These are phyloP conservation scores for Aquanectria penicillioides DNA, from an alignment of 2,329 filamentous ascomycete genomes.

Conservation along the genomic window DNA sequence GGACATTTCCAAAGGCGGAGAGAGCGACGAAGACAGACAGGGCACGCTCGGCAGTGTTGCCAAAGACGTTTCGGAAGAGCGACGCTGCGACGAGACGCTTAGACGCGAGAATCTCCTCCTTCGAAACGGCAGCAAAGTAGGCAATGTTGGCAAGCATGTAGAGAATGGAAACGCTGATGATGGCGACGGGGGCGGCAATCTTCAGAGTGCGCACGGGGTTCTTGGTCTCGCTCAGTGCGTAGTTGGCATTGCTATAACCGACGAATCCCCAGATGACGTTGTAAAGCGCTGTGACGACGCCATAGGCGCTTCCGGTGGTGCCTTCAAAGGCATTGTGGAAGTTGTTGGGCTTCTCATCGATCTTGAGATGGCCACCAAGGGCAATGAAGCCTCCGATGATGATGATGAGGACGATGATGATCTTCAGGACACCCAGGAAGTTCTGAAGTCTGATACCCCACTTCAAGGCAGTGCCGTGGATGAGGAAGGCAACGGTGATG, in stretches of 20 bases:
- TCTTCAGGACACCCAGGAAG: slow-evolving; percentile 71
- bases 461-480: slow-evolving; percentile 71
- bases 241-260: slow-evolving; percentile 76
- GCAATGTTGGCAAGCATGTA: slow-evolving; percentile 76
- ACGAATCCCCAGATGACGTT: slow-evolving; percentile 78
- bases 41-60: slow-evolving; percentile 63
- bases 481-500: slow-evolving; percentile 71
- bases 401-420: slow-evolving; percentile 73
- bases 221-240: slow-evolving; percentile 71
- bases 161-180: slow-evolving; percentile 66
- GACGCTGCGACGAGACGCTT: slow-evolving; percentile 63
- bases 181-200: slow-evolving; percentile 70
- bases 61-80: slow-evolving; percentile 67
- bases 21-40: slow-evolving; percentile 74
- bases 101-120: slow-evolving; percentile 61
- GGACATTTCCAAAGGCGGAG: slow-evolving; percentile 74
- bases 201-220: slow-evolving; percentile 73
- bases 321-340: slow-evolving; percentile 72
- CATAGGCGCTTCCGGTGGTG: slow-evolving; percentile 73
- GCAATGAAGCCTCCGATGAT: slow-evolving; percentile 70
- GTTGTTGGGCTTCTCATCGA: slow-evolving; percentile 68
- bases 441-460: slow-evolving; percentile 77
- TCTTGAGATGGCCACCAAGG: slow-evolving; percentile 67
- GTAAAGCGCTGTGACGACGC: slow-evolving; percentile 75
- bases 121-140: slow-evolving; percentile 70